Conservation (phyloP, 257 asterid genomes). For the Nicotiana otophora region DNA sequence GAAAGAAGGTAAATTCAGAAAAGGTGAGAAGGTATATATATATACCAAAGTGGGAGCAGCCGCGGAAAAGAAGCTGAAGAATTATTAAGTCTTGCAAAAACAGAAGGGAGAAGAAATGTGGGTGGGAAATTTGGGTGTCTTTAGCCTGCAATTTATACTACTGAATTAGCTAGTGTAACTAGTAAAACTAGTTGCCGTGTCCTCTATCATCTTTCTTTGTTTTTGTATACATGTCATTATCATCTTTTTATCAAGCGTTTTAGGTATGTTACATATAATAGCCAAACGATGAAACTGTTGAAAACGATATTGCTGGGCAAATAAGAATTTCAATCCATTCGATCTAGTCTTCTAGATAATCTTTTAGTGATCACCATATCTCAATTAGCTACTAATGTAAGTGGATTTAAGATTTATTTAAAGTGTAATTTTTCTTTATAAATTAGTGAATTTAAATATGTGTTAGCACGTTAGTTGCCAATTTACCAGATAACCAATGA, state of each 20-base stretch:
- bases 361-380: no score
- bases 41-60: neutral
- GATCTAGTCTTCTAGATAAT: no score
- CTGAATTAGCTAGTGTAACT: constrained; percentile 2
- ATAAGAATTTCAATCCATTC: constrained; percentile 40
- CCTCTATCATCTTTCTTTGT: no score
- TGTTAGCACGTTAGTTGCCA: no score
- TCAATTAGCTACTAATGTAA: no score
- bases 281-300: constrained; percentile 32
- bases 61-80: neutral
- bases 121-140: constrained; percentile 25
- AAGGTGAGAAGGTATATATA: neutral
- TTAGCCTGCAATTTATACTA: constrained; percentile 57
- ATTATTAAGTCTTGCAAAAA: constrained; percentile 42
- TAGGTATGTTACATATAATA: neutral
- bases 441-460: no score
- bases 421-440: no score
- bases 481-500: no score
- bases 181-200: no score
- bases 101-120: constrained; percentile 32
- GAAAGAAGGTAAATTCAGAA: neutral
- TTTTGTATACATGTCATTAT: no score
- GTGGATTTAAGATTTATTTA: no score
- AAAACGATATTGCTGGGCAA: constrained; percentile 39
- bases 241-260: neutral